Conservation (phyloP, 129 eudicot genomes). For the Smallanthus sonchifolius region DNA sequence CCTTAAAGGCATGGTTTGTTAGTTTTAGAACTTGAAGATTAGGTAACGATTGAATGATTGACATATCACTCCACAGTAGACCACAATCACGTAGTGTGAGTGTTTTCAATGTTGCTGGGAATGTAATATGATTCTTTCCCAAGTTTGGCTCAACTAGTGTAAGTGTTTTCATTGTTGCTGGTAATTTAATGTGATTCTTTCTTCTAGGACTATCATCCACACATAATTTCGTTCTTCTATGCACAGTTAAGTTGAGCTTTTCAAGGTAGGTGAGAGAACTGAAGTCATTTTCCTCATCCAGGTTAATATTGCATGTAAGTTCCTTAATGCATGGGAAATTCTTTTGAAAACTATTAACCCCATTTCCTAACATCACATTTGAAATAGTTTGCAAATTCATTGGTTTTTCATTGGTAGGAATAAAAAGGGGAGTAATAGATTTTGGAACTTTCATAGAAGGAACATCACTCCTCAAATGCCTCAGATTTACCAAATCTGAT, state of each 20-base stretch:
- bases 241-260: background rate
- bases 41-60: slow-evolving; percentile 27
- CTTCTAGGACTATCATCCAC: too few relatives aligned
- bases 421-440: background rate
- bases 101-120: slow-evolving; percentile 30
- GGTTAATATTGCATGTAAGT: background rate
- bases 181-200: too few relatives aligned
- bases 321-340: slow-evolving; percentile 7
- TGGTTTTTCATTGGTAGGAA: background rate
- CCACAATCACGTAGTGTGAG: slow-evolving; percentile 16
- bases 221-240: background rate
- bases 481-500: slow-evolving; percentile 14
- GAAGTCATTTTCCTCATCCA: background rate
- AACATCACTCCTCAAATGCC: background rate
- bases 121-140: background rate
- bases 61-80: slow-evolving; percentile 33
- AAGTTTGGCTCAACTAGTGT: too few relatives aligned
- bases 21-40: slow-evolving; percentile 41
- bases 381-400: slow-evolving; percentile 8
- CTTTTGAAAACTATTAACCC: background rate
- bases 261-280: background rate
- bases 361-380: background rate
- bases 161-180: too few relatives aligned
- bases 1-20: slow-evolving; percentile 25
- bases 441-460: too few relatives aligned